Evolutionary conservation across 164 flowering plant species (phyloP), one percentile per base, ranked within the genome.

Genomic region (Litsea cubeba): DNA sequence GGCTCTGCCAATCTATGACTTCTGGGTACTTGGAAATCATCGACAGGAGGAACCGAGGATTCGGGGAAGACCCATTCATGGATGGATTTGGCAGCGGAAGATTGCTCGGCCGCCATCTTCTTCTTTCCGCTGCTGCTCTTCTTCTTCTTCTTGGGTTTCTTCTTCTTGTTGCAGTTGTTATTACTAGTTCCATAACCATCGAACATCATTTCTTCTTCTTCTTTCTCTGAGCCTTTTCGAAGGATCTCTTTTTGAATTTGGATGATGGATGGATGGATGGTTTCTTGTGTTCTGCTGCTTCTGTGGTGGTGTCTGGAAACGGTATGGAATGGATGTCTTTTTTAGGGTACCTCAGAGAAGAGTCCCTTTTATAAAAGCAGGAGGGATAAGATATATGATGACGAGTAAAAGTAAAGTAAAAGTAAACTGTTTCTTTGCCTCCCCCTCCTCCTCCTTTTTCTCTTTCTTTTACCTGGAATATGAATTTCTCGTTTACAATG

Each of bases 1-100:
- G 84, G 88, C 22, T 87, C 87, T 1, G 75, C 75, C 24, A 72
- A 71, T 67, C 68, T 74, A 2, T 17, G 50, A 22, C 78, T 70
- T 46, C 46, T 74, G 65, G 72, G 83, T 26, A 88, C 85, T 54
- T 80, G 85, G 77, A 88, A 88, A 75, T 83, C 94, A 76, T 84
- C 86, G 40, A 79, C 83, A 46, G 72, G 8, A 2, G 82, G 15
- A 10, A 83, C 28, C 32, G 76, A 70, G 10, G 77, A 76, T 69
- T 79, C 90, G 76, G 83, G 78, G 71, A 76, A 87, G 3, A 87
- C 93, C 97, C 99, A 93, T 64, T 95, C 93, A 0, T 74, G 80
- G 24, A 95, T 90, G 7, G 77, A 80, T 73, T 85, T 88, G 50
- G 84, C 72, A 46, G 97, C 94, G 6, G 68, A 17, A 10, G 71